Conservation (phyloP, 768 basidiomycete genomes). For the Termitomyces sp. region DNA sequence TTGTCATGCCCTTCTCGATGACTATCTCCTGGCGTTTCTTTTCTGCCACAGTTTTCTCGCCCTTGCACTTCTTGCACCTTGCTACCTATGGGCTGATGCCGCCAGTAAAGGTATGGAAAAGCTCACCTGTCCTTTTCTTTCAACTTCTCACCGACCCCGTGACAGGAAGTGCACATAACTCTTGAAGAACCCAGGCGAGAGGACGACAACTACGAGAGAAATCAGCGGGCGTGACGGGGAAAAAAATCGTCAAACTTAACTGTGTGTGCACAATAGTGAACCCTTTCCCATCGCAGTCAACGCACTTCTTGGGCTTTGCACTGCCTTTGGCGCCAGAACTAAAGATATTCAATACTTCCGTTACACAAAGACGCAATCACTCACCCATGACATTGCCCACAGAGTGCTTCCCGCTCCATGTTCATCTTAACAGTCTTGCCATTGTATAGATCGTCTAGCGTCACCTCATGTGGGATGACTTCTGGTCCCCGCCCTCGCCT, state of each 20-base stretch:
- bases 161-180: constrained; percentile 64
- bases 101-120: background rate
- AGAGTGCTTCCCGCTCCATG: constrained; percentile 83
- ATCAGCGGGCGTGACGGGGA: background rate
- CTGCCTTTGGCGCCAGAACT: constrained; percentile 81
- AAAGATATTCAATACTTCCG: background rate
- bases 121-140: constrained; percentile 81
- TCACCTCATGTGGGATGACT: constrained; percentile 76
- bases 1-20: constrained; percentile 83
- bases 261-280: constrained; percentile 60
- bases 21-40: constrained; percentile 87
- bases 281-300: constrained; percentile 81
- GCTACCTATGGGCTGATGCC: background rate
- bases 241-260: constrained; percentile 25
- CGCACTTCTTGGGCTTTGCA: constrained; percentile 83
- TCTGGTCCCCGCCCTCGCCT: constrained; percentile 63
- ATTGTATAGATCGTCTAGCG: constrained; percentile 89
- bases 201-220: constrained; percentile 34
- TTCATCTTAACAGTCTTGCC: constrained; percentile 88
- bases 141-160: constrained; percentile 65
- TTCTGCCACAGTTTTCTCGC: constrained; percentile 76
- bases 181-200: constrained; percentile 48
- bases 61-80: constrained; percentile 97
- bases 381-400: constrained; percentile 79
- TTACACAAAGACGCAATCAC: constrained; percentile 11